phyloP scores from a whole-genome alignment of 1,284 basidiomycete genomes.

The Wallemia hederae region DNA sequence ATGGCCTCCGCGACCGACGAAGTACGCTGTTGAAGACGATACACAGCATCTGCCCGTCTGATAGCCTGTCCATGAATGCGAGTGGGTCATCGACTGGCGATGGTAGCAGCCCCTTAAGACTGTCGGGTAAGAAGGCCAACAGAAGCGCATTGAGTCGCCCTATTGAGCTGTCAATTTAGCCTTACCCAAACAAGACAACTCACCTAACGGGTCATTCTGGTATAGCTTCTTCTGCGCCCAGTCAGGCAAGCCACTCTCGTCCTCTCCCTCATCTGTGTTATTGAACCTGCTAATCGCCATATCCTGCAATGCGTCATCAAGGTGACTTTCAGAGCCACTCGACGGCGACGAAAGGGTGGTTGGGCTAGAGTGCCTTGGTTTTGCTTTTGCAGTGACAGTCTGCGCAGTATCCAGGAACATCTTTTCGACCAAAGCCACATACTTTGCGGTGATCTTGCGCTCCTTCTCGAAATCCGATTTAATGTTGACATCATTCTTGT shows the following conservation, averaged over 20 bases:
- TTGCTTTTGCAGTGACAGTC: constrained; percentile 2
- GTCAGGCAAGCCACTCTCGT: constrained; percentile 32
- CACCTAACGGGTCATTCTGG: constrained; percentile 28
- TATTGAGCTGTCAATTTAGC: constrained; percentile 10
- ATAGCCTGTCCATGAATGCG: constrained; percentile 16
- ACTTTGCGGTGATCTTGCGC: constrained; percentile 25
- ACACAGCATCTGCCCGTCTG: constrained; percentile 46
- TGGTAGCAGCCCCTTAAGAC: constrained; percentile 17
- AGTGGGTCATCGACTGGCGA: constrained; percentile 17
- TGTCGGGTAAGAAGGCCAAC: constrained; percentile 18
- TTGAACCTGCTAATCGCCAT: constrained; percentile 4
- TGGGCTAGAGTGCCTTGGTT: neutral
- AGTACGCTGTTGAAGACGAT: constrained; percentile 48
- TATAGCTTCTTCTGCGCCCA: constrained; percentile 38
- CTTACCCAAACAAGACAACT: constrained; percentile 9
- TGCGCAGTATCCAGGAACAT: constrained; percentile 30
- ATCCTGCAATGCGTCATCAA: constrained; percentile 18
- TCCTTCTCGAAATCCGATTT: constrained; percentile 27
- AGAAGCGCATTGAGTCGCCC: constrained; percentile 33
- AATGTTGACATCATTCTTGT: constrained; percentile 31
- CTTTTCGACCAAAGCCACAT: constrained; percentile 40
- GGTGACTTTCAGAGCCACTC: neutral
- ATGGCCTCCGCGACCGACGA: constrained; percentile 44
- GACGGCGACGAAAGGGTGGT: neutral
- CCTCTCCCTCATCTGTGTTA: constrained; percentile 13